Percentiles rank a stretch among this genome's conserved stretches.
phyloP scores from a whole-genome alignment of 2,329 filamentous ascomycete genomes.

The Dactylellina sp. region DNA sequence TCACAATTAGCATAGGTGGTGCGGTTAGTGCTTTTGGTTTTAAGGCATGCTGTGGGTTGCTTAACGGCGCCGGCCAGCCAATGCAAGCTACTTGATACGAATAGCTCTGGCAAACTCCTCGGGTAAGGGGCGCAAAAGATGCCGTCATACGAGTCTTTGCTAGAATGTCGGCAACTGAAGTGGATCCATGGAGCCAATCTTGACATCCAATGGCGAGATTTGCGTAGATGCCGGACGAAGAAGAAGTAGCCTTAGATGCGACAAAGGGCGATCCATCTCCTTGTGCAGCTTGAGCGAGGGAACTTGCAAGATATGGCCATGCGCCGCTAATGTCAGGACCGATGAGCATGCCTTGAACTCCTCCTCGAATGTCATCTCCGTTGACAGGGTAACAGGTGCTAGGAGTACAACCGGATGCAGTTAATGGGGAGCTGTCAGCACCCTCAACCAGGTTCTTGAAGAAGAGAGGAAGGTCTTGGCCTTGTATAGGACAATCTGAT shows the following conservation, averaged over 20 bases:
- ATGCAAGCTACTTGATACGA: conserved; percentile 63
- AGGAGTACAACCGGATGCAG: conserved; percentile 63
- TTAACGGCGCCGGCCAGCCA: conserved; percentile 63
- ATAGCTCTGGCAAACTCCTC: conserved; percentile 63
- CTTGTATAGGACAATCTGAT: conserved; percentile 61
- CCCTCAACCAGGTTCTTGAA: conserved; percentile 61
- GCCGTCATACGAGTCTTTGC: conserved; percentile 58
- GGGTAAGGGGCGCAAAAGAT: conserved; percentile 63
- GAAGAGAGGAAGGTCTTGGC: conserved; percentile 60
- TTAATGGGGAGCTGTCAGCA: conserved; percentile 62
- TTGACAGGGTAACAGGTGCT: conserved; percentile 47
- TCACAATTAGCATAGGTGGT: conserved; percentile 64
- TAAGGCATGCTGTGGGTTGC: conserved; percentile 61
- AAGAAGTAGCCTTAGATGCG: conserved; percentile 59
- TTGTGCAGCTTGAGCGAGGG: conserved; percentile 61
- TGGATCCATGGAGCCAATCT: conserved; percentile 63
- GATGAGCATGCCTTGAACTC: conserved; percentile 25
- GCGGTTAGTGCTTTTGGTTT: conserved; percentile 58
- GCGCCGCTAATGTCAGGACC: conserved; percentile 9
- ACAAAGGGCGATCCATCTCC: conserved; percentile 64
- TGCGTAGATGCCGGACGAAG: conserved; percentile 60
- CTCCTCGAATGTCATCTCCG: neutral
- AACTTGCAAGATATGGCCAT: conserved; percentile 59
- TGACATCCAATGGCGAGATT: conserved; percentile 64
- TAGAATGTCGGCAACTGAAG: neutral